Conservation (phyloP, 257 asterid species). For the Buddleja alternifolia region DNA sequence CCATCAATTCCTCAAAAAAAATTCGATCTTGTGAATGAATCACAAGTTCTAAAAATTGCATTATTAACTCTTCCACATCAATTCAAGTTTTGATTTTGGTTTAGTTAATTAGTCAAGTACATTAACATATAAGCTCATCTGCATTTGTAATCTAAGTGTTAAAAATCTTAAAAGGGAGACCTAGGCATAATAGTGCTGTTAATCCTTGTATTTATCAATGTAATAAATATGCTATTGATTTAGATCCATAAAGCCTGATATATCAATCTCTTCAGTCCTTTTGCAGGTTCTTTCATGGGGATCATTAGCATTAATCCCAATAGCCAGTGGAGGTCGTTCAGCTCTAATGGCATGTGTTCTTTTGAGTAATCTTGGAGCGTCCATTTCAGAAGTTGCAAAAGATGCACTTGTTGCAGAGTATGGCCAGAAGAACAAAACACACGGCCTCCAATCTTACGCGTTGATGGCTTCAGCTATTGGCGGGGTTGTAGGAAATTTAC, state of each 20-base stretch:
- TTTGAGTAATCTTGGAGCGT: conserved; percentile 75
- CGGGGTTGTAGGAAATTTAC: conserved; percentile 75
- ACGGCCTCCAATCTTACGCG: conserved; percentile 85
- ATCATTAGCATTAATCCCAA: conserved; percentile 65
- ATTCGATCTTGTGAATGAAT: no score
- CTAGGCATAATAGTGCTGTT: background rate
- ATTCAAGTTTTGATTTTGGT: background rate
- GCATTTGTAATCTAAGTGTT: background rate
- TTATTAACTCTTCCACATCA: no score
- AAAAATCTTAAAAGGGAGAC: background rate
- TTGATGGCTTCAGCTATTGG: conserved; percentile 81
- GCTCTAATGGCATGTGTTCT: conserved; percentile 69
- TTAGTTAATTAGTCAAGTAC: background rate
- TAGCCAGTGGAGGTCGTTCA: conserved; percentile 60
- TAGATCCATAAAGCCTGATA: conserved; percentile 25
- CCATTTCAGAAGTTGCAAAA: conserved; percentile 82
- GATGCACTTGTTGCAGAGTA: conserved; percentile 88
- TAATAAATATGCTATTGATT: background rate
- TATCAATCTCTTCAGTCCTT: conserved; percentile 49
- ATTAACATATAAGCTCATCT: background rate
- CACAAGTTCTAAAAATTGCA: no score
- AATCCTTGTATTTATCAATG: background rate
- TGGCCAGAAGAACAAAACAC: conserved; percentile 59
- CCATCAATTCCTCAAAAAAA: no score
- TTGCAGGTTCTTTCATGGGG: conserved; percentile 89